phyloP scores from a whole-genome alignment of 306 rosid species.

The Rosa multiflora region DNA sequence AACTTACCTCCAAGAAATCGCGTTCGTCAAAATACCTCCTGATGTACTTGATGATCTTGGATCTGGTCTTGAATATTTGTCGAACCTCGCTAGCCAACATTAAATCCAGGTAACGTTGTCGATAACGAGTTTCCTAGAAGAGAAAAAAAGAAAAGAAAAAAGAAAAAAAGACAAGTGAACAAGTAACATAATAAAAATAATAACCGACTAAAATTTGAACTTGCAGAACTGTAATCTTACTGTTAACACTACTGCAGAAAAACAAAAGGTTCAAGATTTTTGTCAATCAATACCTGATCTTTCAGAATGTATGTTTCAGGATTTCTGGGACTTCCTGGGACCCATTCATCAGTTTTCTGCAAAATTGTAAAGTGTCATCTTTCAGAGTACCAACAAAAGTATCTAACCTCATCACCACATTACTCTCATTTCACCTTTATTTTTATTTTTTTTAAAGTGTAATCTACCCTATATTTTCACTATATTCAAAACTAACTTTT shows the following conservation, averaged over 20 bases:
- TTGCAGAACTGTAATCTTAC: not conserved
- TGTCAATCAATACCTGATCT: slow-evolving; percentile 51
- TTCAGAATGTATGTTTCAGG: slow-evolving; percentile 73
- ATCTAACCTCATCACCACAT: not conserved
- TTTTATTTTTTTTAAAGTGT: not conserved
- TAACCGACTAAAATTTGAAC: not conserved
- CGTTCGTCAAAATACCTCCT: slow-evolving; percentile 69
- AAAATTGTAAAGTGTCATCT: slow-evolving; percentile 6
- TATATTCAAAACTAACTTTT: not conserved
- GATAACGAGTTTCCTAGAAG: slow-evolving; percentile 86
- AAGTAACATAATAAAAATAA: not conserved
- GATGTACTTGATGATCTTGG: slow-evolving; percentile 57
- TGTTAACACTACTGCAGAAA: not conserved
- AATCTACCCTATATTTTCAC: not conserved
- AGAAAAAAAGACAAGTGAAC: not conserved
- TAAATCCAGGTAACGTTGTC: slow-evolving; percentile 84
- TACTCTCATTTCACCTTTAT: not conserved
- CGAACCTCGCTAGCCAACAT: slow-evolving; percentile 82
- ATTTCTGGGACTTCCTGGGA: slow-evolving; percentile 78
- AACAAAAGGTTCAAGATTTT: not conserved
- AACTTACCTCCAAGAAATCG: slow-evolving; percentile 90
- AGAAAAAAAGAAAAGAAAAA: not conserved
- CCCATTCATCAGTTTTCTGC: slow-evolving; percentile 61
- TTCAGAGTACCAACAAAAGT: too few species aligned
- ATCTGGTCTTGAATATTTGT: slow-evolving; percentile 78